A percentile compares a stretch with the other conserved stretches of the same genome.
Conservation (phyloP, 495 filamentous ascomycete genomes). For the Penicillium steckii region DNA sequence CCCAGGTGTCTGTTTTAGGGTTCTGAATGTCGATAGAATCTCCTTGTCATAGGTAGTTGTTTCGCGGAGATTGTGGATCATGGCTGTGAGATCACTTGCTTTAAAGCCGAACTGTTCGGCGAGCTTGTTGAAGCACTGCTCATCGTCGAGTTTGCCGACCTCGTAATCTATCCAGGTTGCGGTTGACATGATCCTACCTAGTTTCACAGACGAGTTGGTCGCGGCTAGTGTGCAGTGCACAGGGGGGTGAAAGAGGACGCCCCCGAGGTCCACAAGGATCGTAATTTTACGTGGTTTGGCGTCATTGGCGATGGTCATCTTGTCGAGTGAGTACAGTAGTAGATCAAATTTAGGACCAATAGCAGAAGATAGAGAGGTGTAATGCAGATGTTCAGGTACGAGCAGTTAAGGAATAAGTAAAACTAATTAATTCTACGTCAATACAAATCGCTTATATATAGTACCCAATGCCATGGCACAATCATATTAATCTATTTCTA, state of each 20-base stretch:
- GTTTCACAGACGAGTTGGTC: background rate
- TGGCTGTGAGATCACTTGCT: background rate
- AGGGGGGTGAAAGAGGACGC: background rate
- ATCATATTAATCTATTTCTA: background rate
- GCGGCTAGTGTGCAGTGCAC: background rate
- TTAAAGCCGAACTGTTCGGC: background rate
- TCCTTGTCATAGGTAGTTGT: background rate
- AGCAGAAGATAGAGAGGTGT: background rate
- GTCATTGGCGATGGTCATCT: background rate
- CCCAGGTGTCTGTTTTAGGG: background rate
- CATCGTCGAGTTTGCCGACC: background rate
- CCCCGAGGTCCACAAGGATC: conserved; percentile 5
- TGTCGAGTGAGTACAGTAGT: background rate
- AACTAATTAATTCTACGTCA: background rate
- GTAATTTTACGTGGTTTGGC: background rate
- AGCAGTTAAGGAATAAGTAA: background rate
- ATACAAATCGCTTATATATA: background rate
- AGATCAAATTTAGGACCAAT: background rate
- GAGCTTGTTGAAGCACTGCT: conserved; percentile 2
- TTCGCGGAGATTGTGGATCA: background rate
- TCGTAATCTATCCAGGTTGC: conserved; percentile 13
- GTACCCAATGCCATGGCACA: background rate
- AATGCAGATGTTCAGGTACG: background rate
- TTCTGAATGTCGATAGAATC: background rate
- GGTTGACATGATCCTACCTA: background rate